Conservation (phyloP, 768 basidiomycete genomes). For the Arthromyces matolae region DNA sequence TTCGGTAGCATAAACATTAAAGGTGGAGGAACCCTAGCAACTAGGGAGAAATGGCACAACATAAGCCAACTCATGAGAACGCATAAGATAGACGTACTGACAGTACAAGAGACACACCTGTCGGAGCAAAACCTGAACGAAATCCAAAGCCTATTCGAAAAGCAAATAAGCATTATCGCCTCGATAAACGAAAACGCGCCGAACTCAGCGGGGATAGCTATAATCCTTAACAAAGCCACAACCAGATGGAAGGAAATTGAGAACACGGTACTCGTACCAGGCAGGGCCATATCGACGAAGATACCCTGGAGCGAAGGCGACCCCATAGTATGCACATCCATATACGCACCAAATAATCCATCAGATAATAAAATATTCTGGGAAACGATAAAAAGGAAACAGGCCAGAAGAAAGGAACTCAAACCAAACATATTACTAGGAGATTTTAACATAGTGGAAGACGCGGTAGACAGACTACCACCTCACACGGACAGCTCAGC, state of each 20-base stretch:
- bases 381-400: slow-evolving; percentile 14
- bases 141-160: slow-evolving; percentile 5
- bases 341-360: slow-evolving; percentile 34
- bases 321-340: slow-evolving; percentile 22
- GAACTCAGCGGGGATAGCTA: slow-evolving; percentile 28
- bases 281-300: background rate
- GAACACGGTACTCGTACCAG: background rate
- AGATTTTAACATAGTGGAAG: slow-evolving; percentile 40
- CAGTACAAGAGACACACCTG: slow-evolving; percentile 32
- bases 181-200: slow-evolving; percentile 13
- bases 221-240: slow-evolving; percentile 30
- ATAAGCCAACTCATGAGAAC: slow-evolving; percentile 24
- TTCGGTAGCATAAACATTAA: slow-evolving; percentile 29
- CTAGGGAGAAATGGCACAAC: slow-evolving; percentile 21
- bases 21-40: slow-evolving; percentile 10
- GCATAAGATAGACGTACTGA: slow-evolving; percentile 24
- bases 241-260: slow-evolving; percentile 15
- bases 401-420: slow-evolving; percentile 3
- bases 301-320: background rate
- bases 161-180: slow-evolving; percentile 17
- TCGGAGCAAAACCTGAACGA: slow-evolving; percentile 2
- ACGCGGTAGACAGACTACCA: slow-evolving; percentile 33
- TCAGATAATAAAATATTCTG: slow-evolving; percentile 28
- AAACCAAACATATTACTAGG: slow-evolving; percentile 33
- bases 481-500: background rate